A percentile compares a stretch with the other conserved stretches of the same genome.
phyloP scores from a whole-genome alignment of 1,284 basidiomycete genomes.

The Coniferiporia sulphurascens region DNA sequence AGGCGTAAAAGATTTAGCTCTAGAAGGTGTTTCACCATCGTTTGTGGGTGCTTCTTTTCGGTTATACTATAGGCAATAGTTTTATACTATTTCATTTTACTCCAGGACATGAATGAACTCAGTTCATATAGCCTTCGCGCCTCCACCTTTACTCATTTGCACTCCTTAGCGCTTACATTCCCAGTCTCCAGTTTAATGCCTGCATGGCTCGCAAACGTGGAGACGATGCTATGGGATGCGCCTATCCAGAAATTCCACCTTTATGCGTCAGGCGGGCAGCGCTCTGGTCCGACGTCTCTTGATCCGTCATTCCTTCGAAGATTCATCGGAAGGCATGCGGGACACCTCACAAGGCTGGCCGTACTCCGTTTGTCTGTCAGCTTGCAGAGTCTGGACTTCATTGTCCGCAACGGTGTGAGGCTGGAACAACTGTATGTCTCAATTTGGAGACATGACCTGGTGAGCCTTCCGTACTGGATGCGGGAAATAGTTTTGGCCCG shows the following conservation, averaged over 20 bases:
- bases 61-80: constrained; percentile 1
- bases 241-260: constrained; percentile 58
- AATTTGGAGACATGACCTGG: constrained; percentile 42
- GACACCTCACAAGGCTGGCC: constrained; percentile 50
- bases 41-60: constrained; percentile 34
- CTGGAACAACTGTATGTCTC: constrained; percentile 63
- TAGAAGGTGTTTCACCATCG: constrained; percentile 56
- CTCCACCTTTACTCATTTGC: constrained; percentile 38
- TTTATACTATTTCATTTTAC: not conserved
- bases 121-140: constrained; percentile 32
- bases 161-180: constrained; percentile 56
- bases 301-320: constrained; percentile 45
- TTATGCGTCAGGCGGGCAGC: constrained; percentile 45
- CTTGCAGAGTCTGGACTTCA: constrained; percentile 42
- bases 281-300: constrained; percentile 26
- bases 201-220: constrained; percentile 42
- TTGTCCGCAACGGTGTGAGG: constrained; percentile 47
- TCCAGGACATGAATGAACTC: constrained; percentile 50
- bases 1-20: constrained; percentile 48
- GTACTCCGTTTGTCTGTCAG: constrained; percentile 57
- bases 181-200: constrained; percentile 32
- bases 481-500: not conserved
- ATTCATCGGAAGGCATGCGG: constrained; percentile 46
- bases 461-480: constrained; percentile 27
- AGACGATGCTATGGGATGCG: constrained; percentile 39